These are phyloP conservation scores for Melampsora larici-populina DNA, from an alignment of 1,284 basidiomycete genomes.

Conservation along the genomic window DNA sequence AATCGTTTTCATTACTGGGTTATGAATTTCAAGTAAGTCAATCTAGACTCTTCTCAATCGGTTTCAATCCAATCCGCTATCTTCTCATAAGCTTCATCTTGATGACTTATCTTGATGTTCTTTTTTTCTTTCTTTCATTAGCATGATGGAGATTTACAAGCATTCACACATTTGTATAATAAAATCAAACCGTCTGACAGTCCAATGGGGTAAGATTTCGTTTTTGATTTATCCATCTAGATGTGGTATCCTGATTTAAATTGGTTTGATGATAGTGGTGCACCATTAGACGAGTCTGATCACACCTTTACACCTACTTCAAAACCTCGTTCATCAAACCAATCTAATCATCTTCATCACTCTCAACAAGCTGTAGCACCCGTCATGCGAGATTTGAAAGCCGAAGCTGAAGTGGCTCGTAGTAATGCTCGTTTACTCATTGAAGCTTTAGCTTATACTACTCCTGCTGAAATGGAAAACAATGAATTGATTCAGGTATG, in stretches of 20 bases:
- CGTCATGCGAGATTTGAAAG: constrained; percentile 69
- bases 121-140: constrained; percentile 63
- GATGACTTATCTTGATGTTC: constrained; percentile 76
- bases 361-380: constrained; percentile 58
- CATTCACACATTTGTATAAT: constrained; percentile 34
- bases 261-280: constrained; percentile 11
- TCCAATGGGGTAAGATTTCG: constrained; percentile 15
- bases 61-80: neutral
- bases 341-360: neutral
- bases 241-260: no score
- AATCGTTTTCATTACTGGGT: constrained; percentile 24
- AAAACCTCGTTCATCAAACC: neutral
- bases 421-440: constrained; percentile 68
- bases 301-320: constrained; percentile 8
- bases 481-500: constrained; percentile 64
- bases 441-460: constrained; percentile 64
- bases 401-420: constrained; percentile 71
- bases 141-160: constrained; percentile 12
- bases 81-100: constrained; percentile 52
- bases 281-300: constrained; percentile 8
- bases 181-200: constrained; percentile 25
- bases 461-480: constrained; percentile 64
- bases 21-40: constrained; percentile 33
- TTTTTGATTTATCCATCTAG: neutral
- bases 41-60: neutral